Evolutionary conservation across 1,284 basidiomycete species (phyloP).

Genomic region (Cutaneotrichosporon dermatis): DNA sequence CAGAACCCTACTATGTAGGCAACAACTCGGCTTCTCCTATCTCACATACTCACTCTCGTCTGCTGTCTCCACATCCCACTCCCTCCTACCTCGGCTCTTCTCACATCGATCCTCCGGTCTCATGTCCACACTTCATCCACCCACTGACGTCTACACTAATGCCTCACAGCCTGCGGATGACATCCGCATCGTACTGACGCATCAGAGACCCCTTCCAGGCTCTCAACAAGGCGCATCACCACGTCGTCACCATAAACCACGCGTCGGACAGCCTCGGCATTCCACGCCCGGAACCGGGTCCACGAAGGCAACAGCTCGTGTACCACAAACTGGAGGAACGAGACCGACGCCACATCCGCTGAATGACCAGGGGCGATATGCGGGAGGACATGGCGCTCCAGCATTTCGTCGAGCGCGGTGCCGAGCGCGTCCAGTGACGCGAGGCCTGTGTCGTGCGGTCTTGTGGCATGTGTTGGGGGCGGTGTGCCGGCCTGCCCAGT

Average conservation of each 20-base stretch:
- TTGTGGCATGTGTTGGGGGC: no score
- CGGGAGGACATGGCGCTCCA: background rate
- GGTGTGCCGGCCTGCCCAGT: no score
- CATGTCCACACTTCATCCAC: no score
- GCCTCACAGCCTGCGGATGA: background rate
- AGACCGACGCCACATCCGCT: background rate
- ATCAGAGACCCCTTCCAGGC: background rate
- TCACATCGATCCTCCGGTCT: no score
- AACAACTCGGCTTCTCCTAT: background rate
- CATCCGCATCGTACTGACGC: background rate
- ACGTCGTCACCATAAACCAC: background rate
- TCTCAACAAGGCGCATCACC: background rate
- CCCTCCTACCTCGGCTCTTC: no score
- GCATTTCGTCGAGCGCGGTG: background rate
- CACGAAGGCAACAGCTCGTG: constrained; percentile 1
- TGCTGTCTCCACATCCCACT: no score
- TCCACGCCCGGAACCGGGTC: background rate
- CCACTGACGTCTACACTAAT: no score
- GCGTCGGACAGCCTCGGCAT: background rate
- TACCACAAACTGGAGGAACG: background rate
- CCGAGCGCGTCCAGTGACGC: background rate
- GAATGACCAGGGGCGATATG: background rate
- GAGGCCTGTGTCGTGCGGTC: no score
- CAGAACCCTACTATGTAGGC: background rate
- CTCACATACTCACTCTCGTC: no score